A percentile compares a stretch with the other conserved stretches of the same genome.
Conservation (phyloP, 2,329 filamentous ascomycete genomes). For the Aureobasidium sp. region DNA sequence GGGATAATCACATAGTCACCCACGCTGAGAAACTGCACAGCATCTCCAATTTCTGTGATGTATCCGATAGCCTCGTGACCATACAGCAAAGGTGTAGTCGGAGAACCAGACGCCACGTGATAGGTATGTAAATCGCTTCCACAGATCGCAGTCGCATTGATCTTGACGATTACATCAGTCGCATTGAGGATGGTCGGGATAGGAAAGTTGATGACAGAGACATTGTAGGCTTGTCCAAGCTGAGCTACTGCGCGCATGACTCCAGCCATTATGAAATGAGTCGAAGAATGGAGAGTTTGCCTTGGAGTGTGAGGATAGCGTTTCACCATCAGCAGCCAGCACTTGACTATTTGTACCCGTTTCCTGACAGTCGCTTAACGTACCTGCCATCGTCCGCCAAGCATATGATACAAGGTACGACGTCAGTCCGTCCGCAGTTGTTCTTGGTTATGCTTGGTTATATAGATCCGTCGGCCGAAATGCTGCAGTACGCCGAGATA, state of each 20-base stretch:
- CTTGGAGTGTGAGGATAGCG: too few relatives aligned
- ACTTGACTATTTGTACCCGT: too few relatives aligned
- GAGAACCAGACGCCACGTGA: slow-evolving; percentile 15
- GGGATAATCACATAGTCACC: slow-evolving; percentile 13
- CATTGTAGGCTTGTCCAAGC: not conserved
- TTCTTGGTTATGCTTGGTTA: not conserved
- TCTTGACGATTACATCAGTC: slow-evolving; percentile 29
- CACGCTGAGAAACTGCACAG: slow-evolving; percentile 3
- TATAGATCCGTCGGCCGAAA: too few relatives aligned
- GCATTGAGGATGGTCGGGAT: slow-evolving; percentile 9
- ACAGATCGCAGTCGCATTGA: slow-evolving; percentile 29
- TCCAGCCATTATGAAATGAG: not conserved
- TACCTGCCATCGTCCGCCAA: too few relatives aligned
- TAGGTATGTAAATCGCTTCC: slow-evolving; percentile 31
- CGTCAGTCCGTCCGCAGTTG: too few relatives aligned
- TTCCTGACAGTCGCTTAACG: too few relatives aligned
- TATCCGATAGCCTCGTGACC: slow-evolving; percentile 14
- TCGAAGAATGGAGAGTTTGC: too few relatives aligned
- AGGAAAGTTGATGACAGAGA: not conserved
- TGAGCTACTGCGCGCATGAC: not conserved
- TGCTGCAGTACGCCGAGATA: too few relatives aligned
- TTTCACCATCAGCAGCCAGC: too few relatives aligned
- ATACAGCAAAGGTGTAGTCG: not conserved
- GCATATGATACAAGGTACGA: too few relatives aligned
- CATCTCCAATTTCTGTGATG: slow-evolving; percentile 6